Base-by-base conservation (phyloP, 768 basidiomycete genomes). In the Xerocomus spinulosus region DNA sequence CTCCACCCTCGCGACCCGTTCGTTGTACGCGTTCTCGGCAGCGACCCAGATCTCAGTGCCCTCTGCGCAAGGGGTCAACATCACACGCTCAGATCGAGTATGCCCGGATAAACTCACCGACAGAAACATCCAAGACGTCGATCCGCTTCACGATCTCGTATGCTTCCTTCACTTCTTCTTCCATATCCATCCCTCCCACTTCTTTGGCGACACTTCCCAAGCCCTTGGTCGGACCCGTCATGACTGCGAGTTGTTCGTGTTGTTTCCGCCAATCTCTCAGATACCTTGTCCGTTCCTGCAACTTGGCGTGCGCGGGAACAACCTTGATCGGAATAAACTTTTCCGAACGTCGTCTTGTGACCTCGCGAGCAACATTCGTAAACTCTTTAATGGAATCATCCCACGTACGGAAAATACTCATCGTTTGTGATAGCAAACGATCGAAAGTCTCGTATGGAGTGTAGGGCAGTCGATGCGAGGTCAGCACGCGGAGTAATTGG, bases 281-380 rank as follows among this genome's bases (percentile, higher is more conserved):
- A 67, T 97, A 98, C 10, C 86, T 71, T 50, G 83, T 79, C 35
- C 94, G 74, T 62, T 96, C 93, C 67, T 93, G 89, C 38, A 97
- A 70, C 68, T 92, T 92, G 26, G 83, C 85, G 58, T 98, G 96
- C 2, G 91, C 94, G 9, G 92, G 83, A 12, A 78, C 74, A 37
- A 99, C 86, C 70, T 96, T 96, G 75, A 98, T 97, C 6, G 92
- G 94, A 50, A 98, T 94, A 68, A 98, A 97, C 68, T 85, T 85
- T 62, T 98, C 96, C 26, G 73, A 74, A 8, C 95, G 80, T 69
- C 92, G 90, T 49, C 93, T 74, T 39, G 89, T 92, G 37, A 96
- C 86, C 59, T 98, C 96, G 52, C 96, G 80, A 8, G 91, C 91
- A 32, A 93, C 87, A 57, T 88, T 89, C 9, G 89, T 92, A 54